These are phyloP conservation scores for Graphilbum ipis-grandicollis DNA, from an alignment of 2,329 filamentous ascomycete species.

Conservation along the genomic window DNA sequence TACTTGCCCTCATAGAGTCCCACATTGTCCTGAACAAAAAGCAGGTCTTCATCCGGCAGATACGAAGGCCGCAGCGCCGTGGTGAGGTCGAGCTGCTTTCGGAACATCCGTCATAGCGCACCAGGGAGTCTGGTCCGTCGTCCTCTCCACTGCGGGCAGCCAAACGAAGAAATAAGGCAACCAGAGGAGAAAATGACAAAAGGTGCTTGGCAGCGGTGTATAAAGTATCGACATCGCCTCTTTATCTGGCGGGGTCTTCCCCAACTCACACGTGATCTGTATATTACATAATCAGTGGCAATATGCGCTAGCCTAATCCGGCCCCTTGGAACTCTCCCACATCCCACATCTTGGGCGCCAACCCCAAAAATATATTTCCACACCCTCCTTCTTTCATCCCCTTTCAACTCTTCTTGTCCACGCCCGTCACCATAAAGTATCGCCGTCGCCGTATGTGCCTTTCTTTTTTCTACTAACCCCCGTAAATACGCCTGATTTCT, in stretches of 20 bases:
- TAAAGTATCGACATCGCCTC: too few species aligned
- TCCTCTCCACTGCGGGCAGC: neutral
- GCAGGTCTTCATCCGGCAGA: conserved; percentile 78
- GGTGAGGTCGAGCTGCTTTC: conserved; percentile 88
- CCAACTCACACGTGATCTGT: too few species aligned
- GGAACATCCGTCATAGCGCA: conserved; percentile 70
- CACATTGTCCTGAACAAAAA: conserved; percentile 96
- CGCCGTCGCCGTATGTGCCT: too few species aligned
- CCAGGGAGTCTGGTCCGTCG: conserved; percentile 11
- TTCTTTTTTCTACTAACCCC: conserved; percentile 11
- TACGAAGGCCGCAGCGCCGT: conserved; percentile 88
- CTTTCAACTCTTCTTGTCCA: too few species aligned
- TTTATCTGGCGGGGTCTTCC: too few species aligned
- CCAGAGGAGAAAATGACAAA: too few species aligned
- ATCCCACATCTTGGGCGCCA: neutral
- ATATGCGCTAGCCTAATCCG: too few species aligned
- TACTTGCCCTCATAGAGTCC: conserved; percentile 95
- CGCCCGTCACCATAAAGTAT: too few species aligned
- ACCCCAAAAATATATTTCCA: neutral
- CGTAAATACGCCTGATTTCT: conserved; percentile 1
- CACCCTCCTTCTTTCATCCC: neutral
- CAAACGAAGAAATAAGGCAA: neutral
- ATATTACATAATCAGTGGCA: too few species aligned
- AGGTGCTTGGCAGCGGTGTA: too few species aligned
- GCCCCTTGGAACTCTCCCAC: too few species aligned